Base-by-base conservation (phyloP, 148 eudicot genomes). In the Heliamphora exappendiculata region DNA sequence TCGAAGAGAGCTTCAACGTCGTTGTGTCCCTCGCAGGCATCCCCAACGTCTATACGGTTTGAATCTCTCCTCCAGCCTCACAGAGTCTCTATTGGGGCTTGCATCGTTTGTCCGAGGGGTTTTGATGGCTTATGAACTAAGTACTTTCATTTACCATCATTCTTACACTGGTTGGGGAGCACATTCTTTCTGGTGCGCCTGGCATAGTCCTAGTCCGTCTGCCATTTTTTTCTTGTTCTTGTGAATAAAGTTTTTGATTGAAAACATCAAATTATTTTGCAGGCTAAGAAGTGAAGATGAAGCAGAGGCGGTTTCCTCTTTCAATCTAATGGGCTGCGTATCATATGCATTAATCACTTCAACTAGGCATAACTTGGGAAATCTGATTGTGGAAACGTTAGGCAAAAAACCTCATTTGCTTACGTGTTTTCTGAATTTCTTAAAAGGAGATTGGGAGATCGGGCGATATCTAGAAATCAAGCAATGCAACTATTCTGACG, bases 1-100 rank as follows among this genome's bases (percentile, higher is more conserved):
- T 75, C 72, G 11, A 79, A 59, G 67, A 53, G 69, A 50, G 42
- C 80, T 71, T 70, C 87, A 50, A 80, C 70, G 80, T 62, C 89
- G 62, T 45, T 81, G 1, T 63, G 75, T 77, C 72, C 83, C 4
- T 58, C 55, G 45, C 77, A 76, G 24, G 24, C 75, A 4, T 19
- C 76, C 1, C 75, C 78, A 0, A 39, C 76, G 24, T 53, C 72
- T 64, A 57, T 76, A 2, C 82, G 69, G 0, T 50, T 51, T 0
- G 69, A 75, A 12, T 70, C 77, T 31, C 54, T 53, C 31, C 70
- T 44, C 5, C 75, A 65, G 41, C 82, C 75, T 50, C 82, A 58
- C 34, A 76, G 26, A 45, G 8, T 57, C 49, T 24, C 73, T 7
- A 4, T 45, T 19, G 66, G 77, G 17, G 24, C 81, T 34, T 50